Evolutionary conservation across 1,284 basidiomycete species (phyloP).

Genomic region (Microbotryomycetes sp.): DNA sequence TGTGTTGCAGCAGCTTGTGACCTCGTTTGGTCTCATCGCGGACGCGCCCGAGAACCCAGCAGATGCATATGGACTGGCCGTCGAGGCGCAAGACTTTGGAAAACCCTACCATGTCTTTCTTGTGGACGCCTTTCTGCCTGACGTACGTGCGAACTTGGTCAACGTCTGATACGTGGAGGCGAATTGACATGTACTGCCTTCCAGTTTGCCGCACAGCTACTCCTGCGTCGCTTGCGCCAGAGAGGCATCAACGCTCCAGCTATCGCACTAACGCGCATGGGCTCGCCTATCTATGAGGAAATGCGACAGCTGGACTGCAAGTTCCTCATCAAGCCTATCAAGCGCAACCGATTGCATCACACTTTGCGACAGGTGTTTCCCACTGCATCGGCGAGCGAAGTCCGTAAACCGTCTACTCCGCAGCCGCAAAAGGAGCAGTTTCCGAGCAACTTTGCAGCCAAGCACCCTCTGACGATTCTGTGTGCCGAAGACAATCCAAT

Average conservation of each 20-base stretch:
- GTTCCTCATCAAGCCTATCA: slow-evolving; percentile 32
- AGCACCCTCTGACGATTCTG: slow-evolving; percentile 21
- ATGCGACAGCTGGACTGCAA: slow-evolving; percentile 22
- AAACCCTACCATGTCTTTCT: slow-evolving; percentile 18
- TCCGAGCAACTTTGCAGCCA: slow-evolving; percentile 15
- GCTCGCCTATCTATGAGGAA: slow-evolving; percentile 28
- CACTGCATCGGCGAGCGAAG: neutral
- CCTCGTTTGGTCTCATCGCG: slow-evolving; percentile 15
- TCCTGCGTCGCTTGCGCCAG: slow-evolving; percentile 22
- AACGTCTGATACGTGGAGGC: neutral
- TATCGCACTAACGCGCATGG: slow-evolving; percentile 29
- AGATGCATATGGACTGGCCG: slow-evolving; percentile 8
- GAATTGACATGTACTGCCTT: neutral
- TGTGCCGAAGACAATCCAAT: slow-evolving; percentile 30
- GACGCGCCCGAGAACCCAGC: slow-evolving; percentile 1
- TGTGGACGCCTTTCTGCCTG: slow-evolving; percentile 26
- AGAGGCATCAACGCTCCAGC: slow-evolving; percentile 13
- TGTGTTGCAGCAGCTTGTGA: slow-evolving; percentile 15
- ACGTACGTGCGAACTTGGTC: neutral
- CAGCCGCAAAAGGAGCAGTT: slow-evolving; percentile 4
- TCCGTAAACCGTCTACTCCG: neutral
- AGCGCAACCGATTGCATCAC: slow-evolving; percentile 29
- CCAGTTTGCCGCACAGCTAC: slow-evolving; percentile 22
- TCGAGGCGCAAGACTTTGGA: neutral
- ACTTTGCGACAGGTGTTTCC: slow-evolving; percentile 27